These are phyloP conservation scores for Trichoderma polysporum DNA, from an alignment of 2,329 filamentous ascomycete species.

Conservation along the genomic window DNA sequence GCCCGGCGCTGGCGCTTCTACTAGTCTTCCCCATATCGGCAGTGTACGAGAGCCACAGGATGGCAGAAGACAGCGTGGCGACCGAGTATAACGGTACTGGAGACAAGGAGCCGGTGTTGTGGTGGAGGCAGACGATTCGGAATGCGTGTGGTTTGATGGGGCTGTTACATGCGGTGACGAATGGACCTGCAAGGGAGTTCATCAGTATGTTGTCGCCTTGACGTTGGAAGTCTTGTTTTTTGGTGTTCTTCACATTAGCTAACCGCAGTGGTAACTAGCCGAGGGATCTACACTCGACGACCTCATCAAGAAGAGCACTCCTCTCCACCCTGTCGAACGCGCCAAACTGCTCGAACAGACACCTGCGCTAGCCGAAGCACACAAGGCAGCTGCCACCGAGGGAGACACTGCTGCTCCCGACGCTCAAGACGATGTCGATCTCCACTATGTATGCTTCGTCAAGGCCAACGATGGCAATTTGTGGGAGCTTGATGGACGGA, in stretches of 20 bases:
- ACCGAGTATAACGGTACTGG: constrained; percentile 68
- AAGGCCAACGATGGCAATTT: constrained; percentile 65
- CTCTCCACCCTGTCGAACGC: constrained; percentile 64
- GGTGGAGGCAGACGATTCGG: constrained; percentile 93
- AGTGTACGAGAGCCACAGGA: constrained; percentile 74
- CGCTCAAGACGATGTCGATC: constrained; percentile 78
- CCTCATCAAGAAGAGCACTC: constrained; percentile 68
- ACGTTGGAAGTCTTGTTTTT: background rate
- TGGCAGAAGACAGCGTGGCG: constrained; percentile 66
- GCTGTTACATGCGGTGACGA: constrained; percentile 76
- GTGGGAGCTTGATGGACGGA: constrained; percentile 61
- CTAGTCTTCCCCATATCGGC: constrained; percentile 86
- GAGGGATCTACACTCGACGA: constrained; percentile 57
- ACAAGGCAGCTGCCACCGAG: constrained; percentile 70
- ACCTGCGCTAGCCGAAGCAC: constrained; percentile 71
- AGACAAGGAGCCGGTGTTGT: constrained; percentile 72
- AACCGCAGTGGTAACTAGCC: background rate
- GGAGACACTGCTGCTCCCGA: constrained; percentile 79
- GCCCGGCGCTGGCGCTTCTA: constrained; percentile 82
- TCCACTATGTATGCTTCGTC: constrained; percentile 96
- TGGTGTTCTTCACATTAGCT: background rate
- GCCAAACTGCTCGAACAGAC: constrained; percentile 76
- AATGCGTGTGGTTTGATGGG: constrained; percentile 94
- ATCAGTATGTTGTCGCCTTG: constrained; percentile 47
- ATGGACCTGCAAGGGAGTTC: constrained; percentile 66